Conservation (phyloP, 225 moss, liverwort and hornwort species). For the Lunularia cruciata region DNA sequence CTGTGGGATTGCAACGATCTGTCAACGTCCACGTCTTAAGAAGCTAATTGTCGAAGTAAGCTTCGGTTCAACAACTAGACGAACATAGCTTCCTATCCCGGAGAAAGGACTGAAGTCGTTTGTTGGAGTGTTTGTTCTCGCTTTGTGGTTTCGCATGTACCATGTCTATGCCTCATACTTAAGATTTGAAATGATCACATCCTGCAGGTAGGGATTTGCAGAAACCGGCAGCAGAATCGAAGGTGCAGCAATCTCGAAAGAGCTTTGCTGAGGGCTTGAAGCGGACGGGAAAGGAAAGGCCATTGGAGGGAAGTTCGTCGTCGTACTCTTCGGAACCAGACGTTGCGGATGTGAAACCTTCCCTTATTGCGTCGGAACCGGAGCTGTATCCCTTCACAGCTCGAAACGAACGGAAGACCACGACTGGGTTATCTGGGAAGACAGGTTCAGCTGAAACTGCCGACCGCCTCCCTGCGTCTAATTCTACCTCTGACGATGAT, state of each 20-base stretch:
- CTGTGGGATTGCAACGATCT: no score
- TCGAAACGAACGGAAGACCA: slow-evolving; percentile 17
- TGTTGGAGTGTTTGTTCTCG: neutral
- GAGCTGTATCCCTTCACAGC: slow-evolving; percentile 2
- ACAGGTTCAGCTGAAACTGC: slow-evolving; percentile 43
- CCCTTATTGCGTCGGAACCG: slow-evolving; percentile 4
- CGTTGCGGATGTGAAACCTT: slow-evolving; percentile 21
- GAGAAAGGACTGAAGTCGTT: no score
- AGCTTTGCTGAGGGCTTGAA: neutral
- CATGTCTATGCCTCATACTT: no score
- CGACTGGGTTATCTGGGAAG: slow-evolving; percentile 31
- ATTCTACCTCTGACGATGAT: slow-evolving; percentile 93
- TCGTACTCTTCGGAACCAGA: slow-evolving; percentile 23
- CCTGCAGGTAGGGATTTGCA: slow-evolving; percentile 1
- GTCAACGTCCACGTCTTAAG: no score
- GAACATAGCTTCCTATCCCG: no score
- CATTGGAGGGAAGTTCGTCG: slow-evolving; percentile 12
- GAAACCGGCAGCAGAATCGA: neutral
- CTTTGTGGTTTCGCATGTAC: neutral
- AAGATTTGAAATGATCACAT: neutral
- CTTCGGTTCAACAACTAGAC: no score
- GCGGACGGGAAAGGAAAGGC: slow-evolving; percentile 15
- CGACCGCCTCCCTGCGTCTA: slow-evolving; percentile 61
- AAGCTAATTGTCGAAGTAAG: no score
- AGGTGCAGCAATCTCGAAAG: neutral